Conservation (phyloP, 257 asterid genomes). For the Gardenia jasminoides region DNA sequence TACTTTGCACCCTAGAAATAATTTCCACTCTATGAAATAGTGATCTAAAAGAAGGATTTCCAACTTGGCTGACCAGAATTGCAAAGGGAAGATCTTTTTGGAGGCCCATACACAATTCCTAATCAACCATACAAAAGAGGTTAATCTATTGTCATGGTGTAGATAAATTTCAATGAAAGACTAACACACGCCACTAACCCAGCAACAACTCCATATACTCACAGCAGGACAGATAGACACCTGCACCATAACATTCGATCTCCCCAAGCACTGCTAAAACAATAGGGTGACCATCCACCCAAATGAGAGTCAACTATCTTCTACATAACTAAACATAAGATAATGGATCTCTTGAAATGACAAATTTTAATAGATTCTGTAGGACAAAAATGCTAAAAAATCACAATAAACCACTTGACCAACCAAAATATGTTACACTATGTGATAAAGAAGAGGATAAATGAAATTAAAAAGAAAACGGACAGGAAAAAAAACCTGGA, state of each 20-base stretch:
- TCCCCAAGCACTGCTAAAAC: not conserved
- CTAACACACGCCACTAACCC: not conserved
- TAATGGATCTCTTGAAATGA: not conserved
- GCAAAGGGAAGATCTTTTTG: not conserved
- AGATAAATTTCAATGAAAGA: not conserved
- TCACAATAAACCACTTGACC: not conserved
- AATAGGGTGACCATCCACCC: not conserved
- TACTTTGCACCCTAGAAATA: not conserved
- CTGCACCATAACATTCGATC: not conserved
- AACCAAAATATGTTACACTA: not conserved
- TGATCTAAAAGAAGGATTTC: not conserved
- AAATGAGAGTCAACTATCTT: not conserved
- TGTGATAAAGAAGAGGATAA: not conserved
- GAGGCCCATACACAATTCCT: not conserved
- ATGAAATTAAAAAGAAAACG: not conserved
- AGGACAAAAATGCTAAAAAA: not conserved
- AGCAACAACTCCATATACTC: not conserved
- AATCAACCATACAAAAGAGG: not conserved
- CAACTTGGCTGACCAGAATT: not conserved
- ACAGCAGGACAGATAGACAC: not conserved
- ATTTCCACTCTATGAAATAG: not conserved
- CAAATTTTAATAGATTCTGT: not conserved
- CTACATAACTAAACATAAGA: not conserved
- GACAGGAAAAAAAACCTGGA: conserved; percentile 54
- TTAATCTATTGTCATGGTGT: not conserved